A percentile compares a stretch with the other conserved stretches of the same genome.
Evolutionary conservation across 129 eudicot species (phyloP).

Genomic region (Saposhnikovia divaricata): DNA sequence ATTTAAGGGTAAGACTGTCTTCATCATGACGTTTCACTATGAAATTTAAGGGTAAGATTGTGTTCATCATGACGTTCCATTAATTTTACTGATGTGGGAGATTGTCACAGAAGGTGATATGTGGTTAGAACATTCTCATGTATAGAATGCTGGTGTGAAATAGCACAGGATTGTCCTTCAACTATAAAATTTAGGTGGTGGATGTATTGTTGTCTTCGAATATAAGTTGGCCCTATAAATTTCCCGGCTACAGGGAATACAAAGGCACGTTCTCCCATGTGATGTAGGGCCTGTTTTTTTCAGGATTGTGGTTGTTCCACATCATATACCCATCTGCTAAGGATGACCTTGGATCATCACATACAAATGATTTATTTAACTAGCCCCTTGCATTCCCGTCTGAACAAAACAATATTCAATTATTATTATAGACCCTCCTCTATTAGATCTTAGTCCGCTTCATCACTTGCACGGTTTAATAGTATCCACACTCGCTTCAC

Average conservation of each 20-base stretch:
- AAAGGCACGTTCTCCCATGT: slow-evolving; percentile 6
- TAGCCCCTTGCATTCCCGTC: not conserved
- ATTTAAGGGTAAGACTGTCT: too few relatives aligned
- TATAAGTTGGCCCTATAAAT: not conserved
- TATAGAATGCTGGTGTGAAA: not conserved
- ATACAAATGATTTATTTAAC: too few relatives aligned
- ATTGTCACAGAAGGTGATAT: not conserved
- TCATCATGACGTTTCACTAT: not conserved
- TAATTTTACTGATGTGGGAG: too few relatives aligned
- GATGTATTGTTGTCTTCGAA: not conserved
- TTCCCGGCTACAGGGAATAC: not conserved
- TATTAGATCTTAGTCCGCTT: not conserved
- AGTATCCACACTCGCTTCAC: not conserved
- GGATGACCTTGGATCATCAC: not conserved
- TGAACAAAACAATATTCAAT: not conserved
- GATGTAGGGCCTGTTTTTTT: not conserved
- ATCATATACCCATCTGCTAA: not conserved
- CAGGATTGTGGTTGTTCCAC: not conserved
- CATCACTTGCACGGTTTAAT: not conserved
- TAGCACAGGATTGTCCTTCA: not conserved
- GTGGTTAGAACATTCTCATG: not conserved
- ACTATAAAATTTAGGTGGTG: not conserved
- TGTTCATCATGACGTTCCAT: not conserved
- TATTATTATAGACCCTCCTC: not conserved
- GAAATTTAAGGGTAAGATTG: not conserved